Evolutionary conservation across 1,284 basidiomycete genomes (phyloP).

Genomic region (Xerocomus amazonicus): DNA sequence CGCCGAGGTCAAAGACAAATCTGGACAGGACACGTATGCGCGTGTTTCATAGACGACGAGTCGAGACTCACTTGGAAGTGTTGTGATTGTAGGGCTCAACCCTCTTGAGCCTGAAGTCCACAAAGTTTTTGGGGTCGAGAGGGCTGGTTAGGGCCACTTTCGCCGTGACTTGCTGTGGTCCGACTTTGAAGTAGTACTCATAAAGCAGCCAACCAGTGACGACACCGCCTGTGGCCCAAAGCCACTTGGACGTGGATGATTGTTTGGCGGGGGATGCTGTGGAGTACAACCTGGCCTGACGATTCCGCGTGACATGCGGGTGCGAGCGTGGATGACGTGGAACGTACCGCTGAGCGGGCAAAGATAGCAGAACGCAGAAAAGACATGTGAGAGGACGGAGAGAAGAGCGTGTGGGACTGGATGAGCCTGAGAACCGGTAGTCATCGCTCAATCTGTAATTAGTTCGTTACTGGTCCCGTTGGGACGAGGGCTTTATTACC

Average conservation of each 20-base stretch:
- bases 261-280: constrained; percentile 43
- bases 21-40: constrained; percentile 32
- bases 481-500: constrained; percentile 15
- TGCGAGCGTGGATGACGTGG: not conserved
- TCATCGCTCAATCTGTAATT: not conserved
- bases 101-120: constrained; percentile 80
- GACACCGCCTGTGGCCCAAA: constrained; percentile 40
- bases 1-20: constrained; percentile 85
- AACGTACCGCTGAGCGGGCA: constrained; percentile 39
- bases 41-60: not conserved
- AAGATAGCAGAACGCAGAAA: constrained; percentile 39
- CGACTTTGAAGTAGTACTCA: constrained; percentile 19
- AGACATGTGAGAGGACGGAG: constrained; percentile 38
- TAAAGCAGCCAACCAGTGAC: constrained; percentile 18
- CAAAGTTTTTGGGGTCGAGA: constrained; percentile 69
- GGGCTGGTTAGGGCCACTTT: constrained; percentile 57
- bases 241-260: constrained; percentile 36
- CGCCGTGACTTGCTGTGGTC: constrained; percentile 33
- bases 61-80: constrained; percentile 55
- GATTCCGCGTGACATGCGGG: constrained; percentile 1
- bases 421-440: constrained; percentile 21
- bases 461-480: constrained; percentile 9
- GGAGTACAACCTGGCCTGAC: constrained; percentile 40
- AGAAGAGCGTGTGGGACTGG: constrained; percentile 1
- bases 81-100: constrained; percentile 93